phyloP scores from a whole-genome alignment of 805 yeast genomes.

The Candida manassasensis region DNA sequence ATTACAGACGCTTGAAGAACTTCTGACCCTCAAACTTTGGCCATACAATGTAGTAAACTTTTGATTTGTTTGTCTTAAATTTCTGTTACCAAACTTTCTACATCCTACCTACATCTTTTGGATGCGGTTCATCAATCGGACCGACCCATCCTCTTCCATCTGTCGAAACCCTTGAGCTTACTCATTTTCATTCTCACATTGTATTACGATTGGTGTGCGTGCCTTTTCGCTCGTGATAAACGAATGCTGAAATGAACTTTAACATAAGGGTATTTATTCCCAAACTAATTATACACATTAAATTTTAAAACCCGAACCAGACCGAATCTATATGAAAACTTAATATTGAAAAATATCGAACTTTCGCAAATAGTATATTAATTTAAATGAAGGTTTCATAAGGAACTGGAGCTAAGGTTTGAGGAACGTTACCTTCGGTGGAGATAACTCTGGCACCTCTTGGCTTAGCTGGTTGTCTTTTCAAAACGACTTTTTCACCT shows the following conservation, averaged over 20 bases:
- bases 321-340: slow-evolving; percentile 1
- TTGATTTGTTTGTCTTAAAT: too few species aligned
- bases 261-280: slow-evolving; percentile 2
- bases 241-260: too few species aligned
- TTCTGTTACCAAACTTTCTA: background rate
- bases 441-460: slow-evolving; percentile 85
- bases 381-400: slow-evolving; percentile 98
- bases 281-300: slow-evolving; percentile 2
- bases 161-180: too few species aligned
- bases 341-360: background rate
- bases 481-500: slow-evolving; percentile 86
- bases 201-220: too few species aligned
- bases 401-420: slow-evolving; percentile 98
- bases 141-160: too few species aligned
- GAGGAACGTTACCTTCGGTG: slow-evolving; percentile 81
- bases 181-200: too few species aligned
- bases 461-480: slow-evolving; percentile 99
- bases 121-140: too few species aligned
- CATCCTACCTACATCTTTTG: too few species aligned
- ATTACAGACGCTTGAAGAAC: slow-evolving; percentile 38
- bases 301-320: slow-evolving; percentile 1
- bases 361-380: slow-evolving; percentile 3
- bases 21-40: slow-evolving; percentile 37
- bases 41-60: background rate
- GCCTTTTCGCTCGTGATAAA: too few species aligned